These are phyloP conservation scores for Sporothrix inflata DNA, from an alignment of 2,329 filamentous ascomycete species.

Conservation along the genomic window DNA sequence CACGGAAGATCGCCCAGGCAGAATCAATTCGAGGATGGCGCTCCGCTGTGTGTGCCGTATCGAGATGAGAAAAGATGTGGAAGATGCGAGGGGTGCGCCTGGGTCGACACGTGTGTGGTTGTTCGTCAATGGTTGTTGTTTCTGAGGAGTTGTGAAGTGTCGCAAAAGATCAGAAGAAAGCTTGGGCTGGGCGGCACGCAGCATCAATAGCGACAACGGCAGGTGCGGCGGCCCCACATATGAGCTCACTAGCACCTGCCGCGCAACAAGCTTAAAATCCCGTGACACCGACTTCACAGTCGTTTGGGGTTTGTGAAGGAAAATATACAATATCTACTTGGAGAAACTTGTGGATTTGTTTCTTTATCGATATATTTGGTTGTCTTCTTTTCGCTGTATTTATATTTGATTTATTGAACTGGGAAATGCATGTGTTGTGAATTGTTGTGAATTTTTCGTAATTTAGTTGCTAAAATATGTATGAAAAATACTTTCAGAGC, in stretches of 20 bases:
- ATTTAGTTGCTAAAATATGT: no score
- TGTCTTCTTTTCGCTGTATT: no score
- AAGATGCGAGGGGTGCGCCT: background rate
- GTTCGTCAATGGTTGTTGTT: background rate
- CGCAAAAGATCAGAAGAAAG: background rate
- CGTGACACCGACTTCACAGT: background rate
- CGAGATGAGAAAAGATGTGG: background rate
- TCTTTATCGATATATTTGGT: no score
- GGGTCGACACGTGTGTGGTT: background rate
- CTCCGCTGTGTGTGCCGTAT: no score
- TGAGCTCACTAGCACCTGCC: background rate
- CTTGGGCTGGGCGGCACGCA: background rate
- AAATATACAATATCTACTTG: no score
- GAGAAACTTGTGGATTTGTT: no score
- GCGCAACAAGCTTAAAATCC: conserved; percentile 11
- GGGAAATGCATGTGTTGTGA: no score
- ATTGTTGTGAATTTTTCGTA: no score
- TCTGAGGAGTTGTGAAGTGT: background rate
- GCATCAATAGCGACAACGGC: background rate
- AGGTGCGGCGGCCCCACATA: conserved; percentile 11
- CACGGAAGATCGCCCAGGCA: background rate
- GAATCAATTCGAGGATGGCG: background rate
- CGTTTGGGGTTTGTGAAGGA: no score
- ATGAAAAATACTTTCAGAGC: no score
- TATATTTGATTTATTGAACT: no score